A percentile compares a stretch with the other conserved stretches of the same genome.
Conservation (phyloP, 1,284 basidiomycete genomes). For the Ustilago tritici region DNA sequence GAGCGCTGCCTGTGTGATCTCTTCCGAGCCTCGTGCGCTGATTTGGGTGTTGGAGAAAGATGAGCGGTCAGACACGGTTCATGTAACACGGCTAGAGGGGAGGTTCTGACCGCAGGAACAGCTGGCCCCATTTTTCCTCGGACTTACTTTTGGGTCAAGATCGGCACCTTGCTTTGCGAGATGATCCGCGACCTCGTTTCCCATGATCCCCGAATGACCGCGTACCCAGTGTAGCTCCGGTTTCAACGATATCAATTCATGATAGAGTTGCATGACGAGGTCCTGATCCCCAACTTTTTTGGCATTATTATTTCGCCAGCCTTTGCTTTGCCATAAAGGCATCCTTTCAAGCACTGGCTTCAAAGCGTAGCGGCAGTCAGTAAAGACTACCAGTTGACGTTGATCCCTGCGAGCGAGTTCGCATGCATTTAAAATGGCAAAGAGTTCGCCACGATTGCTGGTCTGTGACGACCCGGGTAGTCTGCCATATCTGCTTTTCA, state of each 20-base stretch:
- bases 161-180: conserved; percentile 48
- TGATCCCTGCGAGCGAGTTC: background rate
- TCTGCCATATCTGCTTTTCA: background rate
- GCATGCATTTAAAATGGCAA: background rate
- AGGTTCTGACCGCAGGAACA: too few relatives aligned
- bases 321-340: background rate
- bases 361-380: background rate
- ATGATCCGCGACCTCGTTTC: conserved; percentile 82
- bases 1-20: too few relatives aligned
- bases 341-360: background rate
- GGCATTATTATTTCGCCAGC: background rate
- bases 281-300: background rate
- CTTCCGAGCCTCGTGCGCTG: background rate
- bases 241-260: background rate
- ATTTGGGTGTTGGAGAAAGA: background rate
- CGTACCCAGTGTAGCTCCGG: conserved; percentile 76
- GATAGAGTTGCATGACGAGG: background rate
- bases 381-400: background rate
- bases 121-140: too few relatives aligned
- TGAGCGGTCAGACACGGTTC: too few relatives aligned
- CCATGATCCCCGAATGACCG: conserved; percentile 78
- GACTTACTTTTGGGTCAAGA: conserved; percentile 2
- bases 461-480: background rate
- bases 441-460: background rate
- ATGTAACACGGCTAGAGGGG: too few relatives aligned